These are phyloP conservation scores for Ophiosphaerella narmari DNA, from an alignment of 2,329 filamentous ascomycete species.

Conservation along the genomic window DNA sequence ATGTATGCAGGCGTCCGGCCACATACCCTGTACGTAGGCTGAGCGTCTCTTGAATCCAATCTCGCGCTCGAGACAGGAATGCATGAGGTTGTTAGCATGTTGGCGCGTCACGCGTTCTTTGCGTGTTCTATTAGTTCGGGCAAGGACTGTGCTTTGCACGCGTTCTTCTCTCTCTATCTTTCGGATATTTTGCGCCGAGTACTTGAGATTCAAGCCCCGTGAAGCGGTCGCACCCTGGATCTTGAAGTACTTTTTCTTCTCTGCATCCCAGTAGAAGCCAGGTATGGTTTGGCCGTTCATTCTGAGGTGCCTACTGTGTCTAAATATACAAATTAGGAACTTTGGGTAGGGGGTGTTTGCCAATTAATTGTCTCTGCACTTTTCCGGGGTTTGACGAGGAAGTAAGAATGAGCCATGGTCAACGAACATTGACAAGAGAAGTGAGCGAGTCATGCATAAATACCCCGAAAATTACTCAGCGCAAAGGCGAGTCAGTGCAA, in stretches of 20 bases:
- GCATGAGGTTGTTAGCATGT: slow-evolving; percentile 20
- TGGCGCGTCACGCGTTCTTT: slow-evolving; percentile 32
- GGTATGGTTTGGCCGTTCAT: slow-evolving; percentile 52
- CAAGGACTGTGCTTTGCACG: slow-evolving; percentile 10
- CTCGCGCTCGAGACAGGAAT: slow-evolving; percentile 32
- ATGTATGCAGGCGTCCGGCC: slow-evolving; percentile 34
- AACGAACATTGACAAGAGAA: background rate
- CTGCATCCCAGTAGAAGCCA: slow-evolving; percentile 54
- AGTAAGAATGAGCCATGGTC: background rate
- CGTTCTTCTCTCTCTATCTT: slow-evolving; percentile 38
- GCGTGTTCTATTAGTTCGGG: slow-evolving; percentile 13
- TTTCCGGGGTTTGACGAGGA: no score
- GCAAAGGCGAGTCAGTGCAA: slow-evolving; percentile 3
- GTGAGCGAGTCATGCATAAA: slow-evolving; percentile 21
- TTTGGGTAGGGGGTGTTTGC: no score
- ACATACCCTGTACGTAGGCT: slow-evolving; percentile 23
- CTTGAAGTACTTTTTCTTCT: slow-evolving; percentile 57
- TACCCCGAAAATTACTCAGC: slow-evolving; percentile 3
- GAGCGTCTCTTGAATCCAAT: slow-evolving; percentile 26
- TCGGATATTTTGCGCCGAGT: slow-evolving; percentile 49
- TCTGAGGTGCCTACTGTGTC: background rate
- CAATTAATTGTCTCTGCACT: no score
- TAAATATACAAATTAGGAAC: no score
- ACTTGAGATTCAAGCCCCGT: slow-evolving; percentile 41
- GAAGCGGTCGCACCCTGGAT: slow-evolving; percentile 46